Conservation (phyloP, 2,329 filamentous ascomycete genomes). For the Aspergillus sp. region DNA sequence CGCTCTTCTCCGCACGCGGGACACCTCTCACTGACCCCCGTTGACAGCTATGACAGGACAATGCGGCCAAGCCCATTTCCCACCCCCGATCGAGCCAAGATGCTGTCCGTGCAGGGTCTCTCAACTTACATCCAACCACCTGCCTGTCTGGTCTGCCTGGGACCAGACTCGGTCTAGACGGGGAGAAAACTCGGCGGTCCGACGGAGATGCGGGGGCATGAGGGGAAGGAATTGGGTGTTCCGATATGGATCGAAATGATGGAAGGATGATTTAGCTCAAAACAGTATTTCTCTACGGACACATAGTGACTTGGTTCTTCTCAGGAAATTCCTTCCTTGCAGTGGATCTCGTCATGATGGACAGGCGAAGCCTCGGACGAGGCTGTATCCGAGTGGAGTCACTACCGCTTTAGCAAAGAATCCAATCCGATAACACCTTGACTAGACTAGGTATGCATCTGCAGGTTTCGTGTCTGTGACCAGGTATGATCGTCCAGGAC, state of each 20-base stretch:
- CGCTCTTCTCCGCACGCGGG: slow-evolving; percentile 12
- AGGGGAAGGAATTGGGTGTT: background rate
- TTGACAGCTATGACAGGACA: background rate
- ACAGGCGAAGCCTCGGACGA: too few species aligned
- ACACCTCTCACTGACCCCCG: background rate
- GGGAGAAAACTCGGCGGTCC: background rate
- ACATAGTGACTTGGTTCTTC: too few species aligned
- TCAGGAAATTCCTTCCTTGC: background rate
- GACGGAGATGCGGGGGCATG: slow-evolving; percentile 2
- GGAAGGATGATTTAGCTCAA: slow-evolving; percentile 2
- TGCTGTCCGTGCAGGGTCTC: background rate
- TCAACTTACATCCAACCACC: background rate
- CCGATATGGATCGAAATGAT: background rate
- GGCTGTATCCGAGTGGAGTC: too few species aligned
- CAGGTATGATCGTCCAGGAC: too few species aligned
- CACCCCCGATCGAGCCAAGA: background rate
- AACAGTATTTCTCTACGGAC: background rate
- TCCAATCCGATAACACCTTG: too few species aligned
- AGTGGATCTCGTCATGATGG: background rate
- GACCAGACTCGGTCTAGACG: background rate
- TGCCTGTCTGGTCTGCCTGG: background rate
- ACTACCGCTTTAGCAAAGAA: too few species aligned
- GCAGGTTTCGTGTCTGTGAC: too few species aligned
- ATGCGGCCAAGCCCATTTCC: too few species aligned
- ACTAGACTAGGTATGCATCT: too few species aligned